phyloP scores from a whole-genome alignment of 768 basidiomycete species.

The Mycena alexandri region DNA sequence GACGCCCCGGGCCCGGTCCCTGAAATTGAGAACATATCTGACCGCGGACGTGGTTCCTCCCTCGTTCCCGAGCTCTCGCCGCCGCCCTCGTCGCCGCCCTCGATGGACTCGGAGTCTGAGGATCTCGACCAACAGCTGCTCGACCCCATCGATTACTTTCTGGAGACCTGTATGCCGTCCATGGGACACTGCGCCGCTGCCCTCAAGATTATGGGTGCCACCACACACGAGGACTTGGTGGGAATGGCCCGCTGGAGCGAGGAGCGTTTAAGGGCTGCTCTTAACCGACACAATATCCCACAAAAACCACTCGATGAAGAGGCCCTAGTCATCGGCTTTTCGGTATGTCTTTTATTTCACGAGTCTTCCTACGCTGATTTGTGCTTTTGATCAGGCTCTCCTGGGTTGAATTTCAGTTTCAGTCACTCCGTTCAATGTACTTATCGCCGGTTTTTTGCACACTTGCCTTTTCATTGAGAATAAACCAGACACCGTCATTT shows the following conservation, averaged over 20 bases:
- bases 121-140: neutral
- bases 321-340: constrained; percentile 13
- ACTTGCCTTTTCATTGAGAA: too few species aligned
- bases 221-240: neutral
- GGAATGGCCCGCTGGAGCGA: constrained; percentile 26
- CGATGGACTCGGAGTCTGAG: neutral
- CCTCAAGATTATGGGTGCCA: neutral
- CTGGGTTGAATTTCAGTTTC: too few species aligned
- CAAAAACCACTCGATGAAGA: constrained; percentile 10
- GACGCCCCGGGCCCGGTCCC: too few species aligned
- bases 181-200: neutral
- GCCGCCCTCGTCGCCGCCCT: neutral
- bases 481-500: too few species aligned
- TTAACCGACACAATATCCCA: neutral
- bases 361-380: neutral
- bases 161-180: constrained; percentile 11
- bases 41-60: neutral
- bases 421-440: too few species aligned
- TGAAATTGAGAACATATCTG: neutral
- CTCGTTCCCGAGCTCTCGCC: neutral
- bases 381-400: neutral
- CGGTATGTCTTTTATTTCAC: constrained; percentile 2
- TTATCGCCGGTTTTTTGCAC: too few species aligned
- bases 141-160: constrained; percentile 1
- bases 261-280: neutral